Percentiles rank a stretch among this genome's conserved stretches.
These are phyloP conservation scores for Trametes villosa DNA, from an alignment of 768 basidiomycete genomes.

Conservation along the genomic window DNA sequence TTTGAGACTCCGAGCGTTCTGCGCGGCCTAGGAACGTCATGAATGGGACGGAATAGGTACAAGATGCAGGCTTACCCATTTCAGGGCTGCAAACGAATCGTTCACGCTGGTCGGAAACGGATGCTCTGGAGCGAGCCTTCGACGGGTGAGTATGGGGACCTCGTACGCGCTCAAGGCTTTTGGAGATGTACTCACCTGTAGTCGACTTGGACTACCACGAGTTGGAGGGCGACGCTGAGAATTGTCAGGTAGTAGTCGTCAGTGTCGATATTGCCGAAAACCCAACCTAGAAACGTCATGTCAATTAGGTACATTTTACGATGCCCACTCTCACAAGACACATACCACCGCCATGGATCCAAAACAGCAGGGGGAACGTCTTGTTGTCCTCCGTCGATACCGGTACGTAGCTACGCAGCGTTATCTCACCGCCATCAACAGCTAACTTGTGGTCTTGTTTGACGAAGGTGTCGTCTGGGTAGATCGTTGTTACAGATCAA, in stretches of 20 bases:
- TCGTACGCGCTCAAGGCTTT: not conserved
- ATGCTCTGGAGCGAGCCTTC: slow-evolving; percentile 33
- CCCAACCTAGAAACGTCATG: slow-evolving; percentile 21
- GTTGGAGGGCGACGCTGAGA: slow-evolving; percentile 20
- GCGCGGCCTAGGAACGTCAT: slow-evolving; percentile 8
- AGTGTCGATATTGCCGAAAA: slow-evolving; percentile 24
- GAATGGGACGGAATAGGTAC: no score
- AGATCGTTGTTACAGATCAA: no score
- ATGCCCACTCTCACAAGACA: no score
- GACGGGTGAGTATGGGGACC: no score
- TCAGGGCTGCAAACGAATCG: slow-evolving; percentile 29
- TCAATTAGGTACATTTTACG: no score
- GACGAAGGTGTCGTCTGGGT: not conserved
- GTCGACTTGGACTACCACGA: slow-evolving; percentile 23
- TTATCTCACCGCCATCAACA: slow-evolving; percentile 2
- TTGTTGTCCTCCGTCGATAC: not conserved
- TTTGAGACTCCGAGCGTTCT: not conserved
- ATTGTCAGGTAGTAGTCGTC: slow-evolving; percentile 27
- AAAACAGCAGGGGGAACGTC: not conserved
- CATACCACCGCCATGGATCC: not conserved
- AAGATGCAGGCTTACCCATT: slow-evolving; percentile 27
- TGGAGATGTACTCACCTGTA: slow-evolving; percentile 9
- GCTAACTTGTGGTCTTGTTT: not conserved
- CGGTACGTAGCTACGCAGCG: not conserved
- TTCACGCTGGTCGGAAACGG: slow-evolving; percentile 29